Evolutionary conservation across 139 green algal species (phyloP).

Genomic region (Picochlorum sp.): DNA sequence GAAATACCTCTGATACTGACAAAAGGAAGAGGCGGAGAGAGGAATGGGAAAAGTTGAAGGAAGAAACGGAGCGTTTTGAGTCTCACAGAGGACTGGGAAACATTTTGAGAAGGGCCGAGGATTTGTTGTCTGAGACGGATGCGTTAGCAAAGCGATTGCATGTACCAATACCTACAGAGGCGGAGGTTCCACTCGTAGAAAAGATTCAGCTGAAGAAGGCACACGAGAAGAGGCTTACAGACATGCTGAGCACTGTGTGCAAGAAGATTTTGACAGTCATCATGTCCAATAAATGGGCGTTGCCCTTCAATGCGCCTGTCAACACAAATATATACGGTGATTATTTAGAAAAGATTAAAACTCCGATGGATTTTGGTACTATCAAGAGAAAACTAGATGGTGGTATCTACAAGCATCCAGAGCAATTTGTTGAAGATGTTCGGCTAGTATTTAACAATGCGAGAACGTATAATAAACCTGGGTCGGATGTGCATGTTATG

Average conservation of each 20-base stretch:
- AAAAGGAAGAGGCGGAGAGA: slow-evolving; percentile 15
- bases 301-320: slow-evolving; percentile 74
- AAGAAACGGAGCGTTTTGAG: slow-evolving; percentile 21
- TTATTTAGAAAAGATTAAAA: slow-evolving; percentile 54
- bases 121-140: neutral
- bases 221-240: slow-evolving; percentile 10
- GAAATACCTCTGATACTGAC: neutral
- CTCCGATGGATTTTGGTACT: slow-evolving; percentile 73
- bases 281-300: slow-evolving; percentile 56
- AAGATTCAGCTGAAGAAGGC: slow-evolving; percentile 5
- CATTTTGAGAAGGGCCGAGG: slow-evolving; percentile 13
- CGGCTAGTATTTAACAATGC: slow-evolving; percentile 75
- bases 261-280: slow-evolving; percentile 21
- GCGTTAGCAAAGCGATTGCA: neutral
- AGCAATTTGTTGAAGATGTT: slow-evolving; percentile 35
- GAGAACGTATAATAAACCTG: slow-evolving; percentile 68
- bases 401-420: slow-evolving; percentile 50
- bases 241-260: slow-evolving; percentile 31
- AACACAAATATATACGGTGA: slow-evolving; percentile 58
- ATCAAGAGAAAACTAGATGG: slow-evolving; percentile 36
- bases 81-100: slow-evolving; percentile 27
- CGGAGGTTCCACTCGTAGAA: slow-evolving; percentile 4
- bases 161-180: slow-evolving; percentile 8
- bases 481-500: slow-evolving; percentile 77
- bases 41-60: slow-evolving; percentile 11